phyloP scores from a whole-genome alignment of 805 yeast genomes.

The Candida incommunis region DNA sequence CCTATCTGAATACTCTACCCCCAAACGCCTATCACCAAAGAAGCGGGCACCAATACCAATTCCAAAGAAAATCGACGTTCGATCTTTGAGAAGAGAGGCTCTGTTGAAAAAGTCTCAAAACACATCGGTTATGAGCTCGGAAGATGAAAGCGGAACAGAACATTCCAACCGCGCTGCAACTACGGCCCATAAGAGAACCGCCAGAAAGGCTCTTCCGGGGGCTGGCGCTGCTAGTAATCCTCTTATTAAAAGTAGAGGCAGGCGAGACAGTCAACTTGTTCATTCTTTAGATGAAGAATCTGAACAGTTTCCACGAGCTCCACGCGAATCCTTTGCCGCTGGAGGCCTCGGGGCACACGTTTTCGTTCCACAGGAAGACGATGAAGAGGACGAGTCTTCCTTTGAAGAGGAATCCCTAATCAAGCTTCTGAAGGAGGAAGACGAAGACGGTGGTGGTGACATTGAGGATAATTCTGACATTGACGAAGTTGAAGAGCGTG shows the following conservation, averaged over 20 bases:
- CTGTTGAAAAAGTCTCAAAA: not conserved
- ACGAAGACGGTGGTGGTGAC: conserved; percentile 44
- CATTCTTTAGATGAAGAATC: not conserved
- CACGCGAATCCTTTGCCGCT: conserved; percentile 2
- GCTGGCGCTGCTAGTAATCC: too few species aligned
- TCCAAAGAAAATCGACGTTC: not conserved
- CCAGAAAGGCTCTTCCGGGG: not conserved
- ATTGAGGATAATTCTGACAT: conserved; percentile 30
- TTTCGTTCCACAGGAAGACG: conserved; percentile 8
- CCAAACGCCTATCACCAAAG: not conserved
- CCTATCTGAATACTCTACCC: not conserved
- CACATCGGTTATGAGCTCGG: not conserved
- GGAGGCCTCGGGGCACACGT: conserved; percentile 1
- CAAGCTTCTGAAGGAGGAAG: conserved; percentile 16
- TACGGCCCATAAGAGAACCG: not conserved
- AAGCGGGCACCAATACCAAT: not conserved
- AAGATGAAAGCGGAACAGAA: too few species aligned
- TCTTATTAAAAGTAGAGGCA: not conserved
- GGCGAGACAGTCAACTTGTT: conserved; percentile 9
- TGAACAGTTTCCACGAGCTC: not conserved
- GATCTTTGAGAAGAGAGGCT: not conserved
- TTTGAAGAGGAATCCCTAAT: conserved; percentile 11
- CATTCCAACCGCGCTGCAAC: not conserved
- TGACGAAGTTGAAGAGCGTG: conserved; percentile 26
- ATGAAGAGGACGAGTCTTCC: conserved; percentile 8